Base-by-base conservation (phyloP, 306 rosid species). In the Lablab purpureus region DNA sequence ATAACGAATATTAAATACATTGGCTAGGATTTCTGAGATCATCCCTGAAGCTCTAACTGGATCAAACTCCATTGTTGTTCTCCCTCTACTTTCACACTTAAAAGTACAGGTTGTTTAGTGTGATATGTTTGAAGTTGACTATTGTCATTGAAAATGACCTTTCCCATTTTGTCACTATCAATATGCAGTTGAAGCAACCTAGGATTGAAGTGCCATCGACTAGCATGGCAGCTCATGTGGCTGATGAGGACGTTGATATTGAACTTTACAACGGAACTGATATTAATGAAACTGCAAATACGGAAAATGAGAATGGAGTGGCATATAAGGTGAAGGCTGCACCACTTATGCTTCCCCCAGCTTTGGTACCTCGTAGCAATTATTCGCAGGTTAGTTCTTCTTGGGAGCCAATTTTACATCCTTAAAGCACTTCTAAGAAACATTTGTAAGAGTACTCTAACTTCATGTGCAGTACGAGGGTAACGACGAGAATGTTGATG, bases 221-320 rank as follows among this genome's bases (percentile, higher is more conserved):
- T 74, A 87, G 97, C 85, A 90, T 93, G 91, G 97, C 97, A 59
- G 98, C 92, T 79, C 91, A 87, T 72, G 92, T 90, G 73, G 80
- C 78, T 45, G 96, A 92, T 14, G 94, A 92, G 77, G 99, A 91
- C 30, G 89, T 87, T 81, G 97, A 95, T 55, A 84, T 87, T 71
- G 98, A 90, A 74, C 81, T 71, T 77, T 90, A 91, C 10, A 85
- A 81, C 28, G 65, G 81, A 67, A 64, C 23, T 77, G 86, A 83
- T 76, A 80, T 27, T 55, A 47, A 7, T 41, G 90, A 80, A 70
- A 71, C 85, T 66, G 82, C 82, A 55, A 79, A 82, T 36, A 46
- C 58, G 49, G 86, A 76, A 82, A 82, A 56, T 78, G 85, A 87
- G 71, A 85, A 80, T 69, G 89, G 69, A 67, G 76, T 76, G 76